Evolutionary conservation across 2,329 filamentous ascomycete genomes (phyloP), one percentile per base, ranked within the genome.

Genomic region (Didymella pomorum): DNA sequence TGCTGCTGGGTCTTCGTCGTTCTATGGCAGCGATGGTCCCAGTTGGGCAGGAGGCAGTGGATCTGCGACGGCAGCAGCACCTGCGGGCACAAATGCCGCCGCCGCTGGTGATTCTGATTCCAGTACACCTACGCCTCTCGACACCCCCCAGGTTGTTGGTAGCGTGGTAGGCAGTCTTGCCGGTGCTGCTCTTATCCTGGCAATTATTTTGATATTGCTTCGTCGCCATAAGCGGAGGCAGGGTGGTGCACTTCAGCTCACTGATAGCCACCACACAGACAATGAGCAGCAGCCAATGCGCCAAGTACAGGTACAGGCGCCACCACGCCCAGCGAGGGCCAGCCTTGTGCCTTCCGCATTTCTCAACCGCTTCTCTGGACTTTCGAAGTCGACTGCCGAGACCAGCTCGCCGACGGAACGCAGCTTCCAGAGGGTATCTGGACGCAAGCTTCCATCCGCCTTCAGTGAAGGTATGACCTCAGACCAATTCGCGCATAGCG

Each of bases 141-240:
- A 79, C 43, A 85, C 83, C 23, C 81, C 82, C 16, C 80, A 81
- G 58, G 82, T 88, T 3, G 84, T 87, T 20, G 86, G 86, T 8
- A 86, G 85, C 45, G 84, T 88, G n/a, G 80, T 89, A 25, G 86
- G 86, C 16, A 86, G 86, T 44, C 79, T 87, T 48, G 85, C 85
- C 31, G 86, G 85, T 26, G 68, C 84, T 31, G 82, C 84, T 12
- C 69, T 86, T 8, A 68, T 86, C 8, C 67, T 84, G 9, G 68
- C 82, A 11, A 74, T 84, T 29, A 71, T 86, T 11, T 70, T 88
- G 51, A 72, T 87, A 29, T 72, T 87, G 52, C 75, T 86, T 45
- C 79, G 80, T 57, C 82, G 83, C 67, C 84, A 83, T 70, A 81
- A 81, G 61, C 76, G 73, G 18, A 72, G 68, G 51, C 56, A 65